phyloP scores from a whole-genome alignment of 306 rosid genomes.

The Abrus precatorius region DNA sequence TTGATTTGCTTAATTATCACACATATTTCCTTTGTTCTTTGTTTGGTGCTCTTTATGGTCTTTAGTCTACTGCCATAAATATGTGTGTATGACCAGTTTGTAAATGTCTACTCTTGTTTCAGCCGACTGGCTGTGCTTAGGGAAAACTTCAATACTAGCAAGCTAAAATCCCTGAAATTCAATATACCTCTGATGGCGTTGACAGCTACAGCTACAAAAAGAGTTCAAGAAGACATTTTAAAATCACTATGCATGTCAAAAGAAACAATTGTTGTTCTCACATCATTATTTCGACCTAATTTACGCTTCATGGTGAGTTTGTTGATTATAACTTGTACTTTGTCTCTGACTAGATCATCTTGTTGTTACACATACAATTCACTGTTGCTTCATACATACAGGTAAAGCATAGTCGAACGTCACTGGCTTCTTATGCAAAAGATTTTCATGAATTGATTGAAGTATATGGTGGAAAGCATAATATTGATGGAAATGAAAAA shows the following conservation, averaged over 20 bases:
- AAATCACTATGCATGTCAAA: slow-evolving; percentile 73
- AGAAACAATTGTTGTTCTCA: slow-evolving; percentile 77
- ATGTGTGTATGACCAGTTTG: slow-evolving; percentile 17
- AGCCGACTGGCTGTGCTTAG: slow-evolving; percentile 82
- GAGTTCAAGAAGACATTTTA: slow-evolving; percentile 84
- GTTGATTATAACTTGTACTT: background rate
- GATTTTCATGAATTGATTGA: slow-evolving; percentile 76
- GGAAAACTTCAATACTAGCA: slow-evolving; percentile 73
- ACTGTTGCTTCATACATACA: slow-evolving; percentile 51
- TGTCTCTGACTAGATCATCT: slow-evolving; percentile 2
- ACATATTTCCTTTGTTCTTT: slow-evolving; percentile 25
- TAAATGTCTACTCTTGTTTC: slow-evolving; percentile 56
- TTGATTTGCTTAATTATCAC: slow-evolving; percentile 1
- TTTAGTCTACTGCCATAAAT: background rate
- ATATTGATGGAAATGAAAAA: slow-evolving; percentile 56
- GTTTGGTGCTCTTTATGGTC: background rate
- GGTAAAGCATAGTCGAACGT: slow-evolving; percentile 86
- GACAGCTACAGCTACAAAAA: slow-evolving; percentile 90
- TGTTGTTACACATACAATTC: slow-evolving; percentile 14
- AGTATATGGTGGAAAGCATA: slow-evolving; percentile 60
- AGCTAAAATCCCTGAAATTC: slow-evolving; percentile 65
- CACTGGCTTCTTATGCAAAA: slow-evolving; percentile 69
- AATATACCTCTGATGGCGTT: slow-evolving; percentile 94
- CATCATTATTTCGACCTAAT: slow-evolving; percentile 89
- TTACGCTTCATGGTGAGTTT: slow-evolving; percentile 79